These are phyloP conservation scores for Capronia coronata DNA, from an alignment of 2,329 filamentous ascomycete species.

Conservation along the genomic window DNA sequence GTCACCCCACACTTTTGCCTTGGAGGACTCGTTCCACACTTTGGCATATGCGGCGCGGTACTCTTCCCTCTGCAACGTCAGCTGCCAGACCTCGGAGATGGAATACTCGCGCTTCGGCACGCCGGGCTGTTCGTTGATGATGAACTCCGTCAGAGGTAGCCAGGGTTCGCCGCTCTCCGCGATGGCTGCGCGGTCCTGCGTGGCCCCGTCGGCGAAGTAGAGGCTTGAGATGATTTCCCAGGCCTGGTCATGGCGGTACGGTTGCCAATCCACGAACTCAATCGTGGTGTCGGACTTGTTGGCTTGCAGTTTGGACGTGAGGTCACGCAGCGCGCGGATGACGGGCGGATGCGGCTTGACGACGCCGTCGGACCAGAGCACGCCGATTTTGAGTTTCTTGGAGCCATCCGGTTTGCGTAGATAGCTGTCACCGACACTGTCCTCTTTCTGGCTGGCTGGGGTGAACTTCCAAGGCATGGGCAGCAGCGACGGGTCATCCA, in stretches of 20 bases:
- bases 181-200: constrained; percentile 47
- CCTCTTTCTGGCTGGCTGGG: neutral
- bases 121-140: constrained; percentile 50
- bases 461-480: constrained; percentile 48
- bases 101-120: constrained; percentile 34
- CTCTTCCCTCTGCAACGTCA: constrained; percentile 33
- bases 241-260: constrained; percentile 45
- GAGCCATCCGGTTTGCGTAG: neutral
- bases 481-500: constrained; percentile 46
- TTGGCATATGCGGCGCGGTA: constrained; percentile 42
- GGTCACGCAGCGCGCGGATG: constrained; percentile 42
- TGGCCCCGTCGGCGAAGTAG: constrained; percentile 56
- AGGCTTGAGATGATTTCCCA: constrained; percentile 41
- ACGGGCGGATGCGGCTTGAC: constrained; percentile 55
- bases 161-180: constrained; percentile 52
- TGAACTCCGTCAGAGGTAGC: constrained; percentile 53
- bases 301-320: neutral
- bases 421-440: neutral
- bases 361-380: constrained; percentile 59
- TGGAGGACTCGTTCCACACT: constrained; percentile 36
- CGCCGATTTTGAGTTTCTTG: constrained; percentile 47
- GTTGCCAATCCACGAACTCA: constrained; percentile 47
- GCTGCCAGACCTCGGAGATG: constrained; percentile 33
- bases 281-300: constrained; percentile 30
- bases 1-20: neutral